Evolutionary conservation across 345 rosid genomes (phyloP).

Genomic region (Erysimum cheiranthoides): DNA sequence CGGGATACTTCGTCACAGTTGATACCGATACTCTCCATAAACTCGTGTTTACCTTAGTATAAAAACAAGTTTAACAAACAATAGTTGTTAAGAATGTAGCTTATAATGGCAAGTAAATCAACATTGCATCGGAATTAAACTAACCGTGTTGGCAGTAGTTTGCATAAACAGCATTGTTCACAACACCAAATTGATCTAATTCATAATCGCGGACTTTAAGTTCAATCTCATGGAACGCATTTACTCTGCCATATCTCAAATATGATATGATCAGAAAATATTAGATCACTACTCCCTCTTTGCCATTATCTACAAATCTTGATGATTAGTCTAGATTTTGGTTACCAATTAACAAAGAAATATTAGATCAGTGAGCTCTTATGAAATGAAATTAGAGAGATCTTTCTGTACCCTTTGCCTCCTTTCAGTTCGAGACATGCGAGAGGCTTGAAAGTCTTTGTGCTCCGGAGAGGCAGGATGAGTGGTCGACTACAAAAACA

Average conservation of each 20-base stretch:
- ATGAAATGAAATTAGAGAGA: too few relatives aligned
- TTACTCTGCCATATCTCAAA: too few relatives aligned
- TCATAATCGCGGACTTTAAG: too few relatives aligned
- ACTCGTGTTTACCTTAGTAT: constrained; percentile 69
- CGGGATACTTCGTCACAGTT: constrained; percentile 69
- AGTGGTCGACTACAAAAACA: constrained; percentile 29
- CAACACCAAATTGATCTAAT: constrained; percentile 50
- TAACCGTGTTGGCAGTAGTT: too few relatives aligned
- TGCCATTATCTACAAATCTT: too few relatives aligned
- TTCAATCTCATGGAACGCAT: too few relatives aligned
- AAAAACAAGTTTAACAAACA: constrained; percentile 3
- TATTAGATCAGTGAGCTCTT: too few relatives aligned
- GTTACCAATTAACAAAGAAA: too few relatives aligned
- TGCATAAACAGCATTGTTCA: constrained; percentile 61
- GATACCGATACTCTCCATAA: constrained; percentile 64
- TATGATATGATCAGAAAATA: not conserved
- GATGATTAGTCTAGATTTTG: too few relatives aligned
- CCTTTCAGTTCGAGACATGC: constrained; percentile 55
- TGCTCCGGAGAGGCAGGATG: constrained; percentile 31
- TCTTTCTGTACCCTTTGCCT: too few relatives aligned
- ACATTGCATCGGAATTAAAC: too few relatives aligned
- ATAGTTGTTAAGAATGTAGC: not conserved
- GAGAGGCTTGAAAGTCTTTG: constrained; percentile 29
- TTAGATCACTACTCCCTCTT: too few relatives aligned
- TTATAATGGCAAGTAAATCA: not conserved